These are phyloP conservation scores for Tylopilus sp. DNA, from an alignment of 768 basidiomycete species.

Conservation along the genomic window DNA sequence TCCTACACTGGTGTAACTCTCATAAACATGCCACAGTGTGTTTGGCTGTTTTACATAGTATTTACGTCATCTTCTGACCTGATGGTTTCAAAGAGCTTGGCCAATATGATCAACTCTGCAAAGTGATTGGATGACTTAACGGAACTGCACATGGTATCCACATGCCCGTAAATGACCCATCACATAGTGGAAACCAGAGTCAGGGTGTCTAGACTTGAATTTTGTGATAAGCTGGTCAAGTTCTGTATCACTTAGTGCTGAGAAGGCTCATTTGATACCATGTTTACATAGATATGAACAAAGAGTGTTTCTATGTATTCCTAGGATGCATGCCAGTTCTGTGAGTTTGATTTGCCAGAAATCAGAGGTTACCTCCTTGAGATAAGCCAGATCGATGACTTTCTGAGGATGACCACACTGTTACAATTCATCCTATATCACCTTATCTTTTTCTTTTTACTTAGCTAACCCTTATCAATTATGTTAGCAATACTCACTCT, in stretches of 20 bases:
- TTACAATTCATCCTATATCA: too few species aligned
- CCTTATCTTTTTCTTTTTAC: too few species aligned
- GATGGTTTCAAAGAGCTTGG: not conserved
- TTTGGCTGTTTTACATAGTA: constrained; percentile 5
- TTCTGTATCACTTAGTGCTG: not conserved
- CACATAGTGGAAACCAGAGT: not conserved
- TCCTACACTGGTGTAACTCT: too few species aligned
- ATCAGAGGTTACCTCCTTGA: too few species aligned
- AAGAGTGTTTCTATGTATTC: not conserved
- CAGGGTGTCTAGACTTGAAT: not conserved
- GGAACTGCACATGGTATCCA: not conserved
- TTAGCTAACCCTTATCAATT: too few species aligned
- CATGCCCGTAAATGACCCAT: not conserved
- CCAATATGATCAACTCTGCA: not conserved
- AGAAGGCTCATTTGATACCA: not conserved
- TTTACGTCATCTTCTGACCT: not conserved
- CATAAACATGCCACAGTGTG: not conserved
- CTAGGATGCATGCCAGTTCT: not conserved
- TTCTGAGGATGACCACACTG: too few species aligned
- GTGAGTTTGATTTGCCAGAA: too few species aligned
- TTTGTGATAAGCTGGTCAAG: not conserved
- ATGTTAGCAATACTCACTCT: too few species aligned
- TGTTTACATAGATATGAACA: not conserved
- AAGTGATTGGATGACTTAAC: not conserved
- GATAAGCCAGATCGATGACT: too few species aligned